Evolutionary conservation across 495 filamentous ascomycete genomes (phyloP), one percentile per base, ranked within the genome.

Genomic region (Annulohypoxylon maeteangense): DNA sequence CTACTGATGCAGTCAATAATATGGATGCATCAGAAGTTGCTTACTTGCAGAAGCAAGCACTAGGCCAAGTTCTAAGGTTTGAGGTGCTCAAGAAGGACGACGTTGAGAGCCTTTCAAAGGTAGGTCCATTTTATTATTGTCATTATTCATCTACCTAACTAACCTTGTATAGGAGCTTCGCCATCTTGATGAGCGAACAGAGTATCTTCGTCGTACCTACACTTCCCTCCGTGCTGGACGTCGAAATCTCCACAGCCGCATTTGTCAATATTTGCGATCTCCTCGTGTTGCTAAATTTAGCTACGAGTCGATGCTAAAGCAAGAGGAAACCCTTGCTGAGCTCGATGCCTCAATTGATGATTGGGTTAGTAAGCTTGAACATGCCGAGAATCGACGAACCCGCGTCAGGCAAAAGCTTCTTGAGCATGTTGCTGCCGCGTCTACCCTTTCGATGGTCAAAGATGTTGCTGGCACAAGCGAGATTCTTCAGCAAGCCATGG

Each of bases 301-400:
- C 45, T 82, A 87, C 54, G 91, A 92, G 42, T 86, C 82, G 47
- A 85, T 93, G 55, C 81, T 93, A 61, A 91, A 89, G 78, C 91
- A 93, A 72, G 90, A 92, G 75, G 90, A 92, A 75, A 88, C 90
- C 7, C 81, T 93, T 22, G 85, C 86, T 1, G 90, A 92, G 71
- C 84, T 93, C 16, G 90, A 93, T 69, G 76, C 81, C n/a, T 88
- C 87, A 23, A 92, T 93, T 68, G 91, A 93, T 68, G 89, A 91
- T 70, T 93, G 91, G 89, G 85, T 91, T 27, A 79, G 65, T 67
- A 93, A 92, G 75, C 86, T 92, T 3, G 91, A 92, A 68, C 86
- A 88, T 62, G 90, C 89, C n/a, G 91, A 93, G 80, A 91, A 92
- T 72, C 82, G 90, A 68, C 86, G 90, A 23, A 87, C 85, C 12